Base-by-base conservation (phyloP, 805 yeast species). In the Zygotorulaspora danielsina region DNA sequence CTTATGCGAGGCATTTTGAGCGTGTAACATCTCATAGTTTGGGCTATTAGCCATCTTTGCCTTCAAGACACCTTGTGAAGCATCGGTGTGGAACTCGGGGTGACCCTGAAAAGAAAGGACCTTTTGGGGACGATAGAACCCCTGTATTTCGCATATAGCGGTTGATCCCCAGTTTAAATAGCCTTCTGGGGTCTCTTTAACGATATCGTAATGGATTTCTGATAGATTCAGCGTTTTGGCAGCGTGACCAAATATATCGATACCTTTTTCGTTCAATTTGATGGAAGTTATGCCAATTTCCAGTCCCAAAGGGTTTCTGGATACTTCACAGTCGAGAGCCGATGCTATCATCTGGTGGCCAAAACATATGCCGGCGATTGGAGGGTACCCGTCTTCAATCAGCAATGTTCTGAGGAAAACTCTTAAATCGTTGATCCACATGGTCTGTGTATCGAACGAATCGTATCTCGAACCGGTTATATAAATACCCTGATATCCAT, bases 51-150 rank as follows among this genome's bases (percentile, higher is more conserved):
- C 32, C 9, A 16, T 38, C 10, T 35, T 35, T 20, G 19, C 19
- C 12, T 39, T 13, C 13, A 36, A 26, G 3, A 55, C 51, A 22
- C 41, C 39, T 17, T 30, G 29, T 2, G 61, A 56, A 15, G 56
- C 55, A 3, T 60, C 68, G 0, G 65, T 64, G 18, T 64, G 54
- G 53, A 84, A 88, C 57, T 88, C 96, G 0, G 96, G 96, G 54
- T 88, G 97, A 0, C 96, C 96, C 61, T 88, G 97, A 49, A 87
- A 74, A 0, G 93, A 76, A 16, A 88, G 61, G 6, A 83, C 38
- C 31, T 71, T 67, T 16, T 67, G 55, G 0, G 71, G 68, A 28
- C 74, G 72, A 39, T 73, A 73, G 19, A 84, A 63, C 0, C 95
- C 94, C 62, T 88, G 96, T 24, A 75, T 64, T 1, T 63, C 51